These are phyloP conservation scores for Cladophialophora yegresii DNA, from an alignment of 2,329 filamentous ascomycete genomes.

Conservation along the genomic window DNA sequence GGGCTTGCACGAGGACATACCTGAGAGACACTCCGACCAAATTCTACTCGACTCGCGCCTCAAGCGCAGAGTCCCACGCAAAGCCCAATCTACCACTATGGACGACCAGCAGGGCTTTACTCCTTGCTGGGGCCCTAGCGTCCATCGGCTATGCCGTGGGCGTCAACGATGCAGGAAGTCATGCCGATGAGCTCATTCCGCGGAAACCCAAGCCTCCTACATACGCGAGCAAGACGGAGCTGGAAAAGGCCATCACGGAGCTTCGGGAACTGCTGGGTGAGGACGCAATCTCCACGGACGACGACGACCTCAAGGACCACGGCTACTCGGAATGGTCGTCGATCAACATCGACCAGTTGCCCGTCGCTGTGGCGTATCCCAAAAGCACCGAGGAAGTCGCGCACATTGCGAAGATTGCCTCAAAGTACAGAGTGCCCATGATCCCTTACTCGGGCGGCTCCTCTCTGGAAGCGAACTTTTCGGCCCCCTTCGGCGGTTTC, in stretches of 20 bases:
- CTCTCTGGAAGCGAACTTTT: slow-evolving; percentile 86
- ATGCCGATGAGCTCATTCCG: slow-evolving; percentile 37
- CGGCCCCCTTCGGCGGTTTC: slow-evolving; percentile 80
- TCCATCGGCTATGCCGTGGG: slow-evolving; percentile 57
- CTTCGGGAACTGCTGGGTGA: slow-evolving; percentile 57
- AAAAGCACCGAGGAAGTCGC: slow-evolving; percentile 66
- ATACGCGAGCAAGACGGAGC: slow-evolving; percentile 45
- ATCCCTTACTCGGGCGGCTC: slow-evolving; percentile 85
- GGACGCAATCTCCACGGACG: slow-evolving; percentile 64
- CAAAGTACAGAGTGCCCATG: slow-evolving; percentile 78
- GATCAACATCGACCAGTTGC: slow-evolving; percentile 64
- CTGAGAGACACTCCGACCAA: neutral
- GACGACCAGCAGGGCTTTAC: slow-evolving; percentile 52
- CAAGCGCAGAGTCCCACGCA: slow-evolving; percentile 12
- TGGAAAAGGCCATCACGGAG: slow-evolving; percentile 56
- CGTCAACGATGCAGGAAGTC: slow-evolving; percentile 44
- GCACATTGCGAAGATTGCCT: slow-evolving; percentile 68
- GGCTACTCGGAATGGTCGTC: slow-evolving; percentile 72
- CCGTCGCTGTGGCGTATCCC: slow-evolving; percentile 67
- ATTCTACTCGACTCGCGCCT: slow-evolving; percentile 11
- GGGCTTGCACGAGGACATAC: neutral
- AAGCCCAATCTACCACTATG: slow-evolving; percentile 33
- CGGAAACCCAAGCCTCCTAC: slow-evolving; percentile 37
- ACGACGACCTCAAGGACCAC: slow-evolving; percentile 64
- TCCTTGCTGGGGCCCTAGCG: slow-evolving; percentile 54